phyloP scores from a whole-genome alignment of 2,329 filamentous ascomycete genomes.

The Lecanicillium sp. region DNA sequence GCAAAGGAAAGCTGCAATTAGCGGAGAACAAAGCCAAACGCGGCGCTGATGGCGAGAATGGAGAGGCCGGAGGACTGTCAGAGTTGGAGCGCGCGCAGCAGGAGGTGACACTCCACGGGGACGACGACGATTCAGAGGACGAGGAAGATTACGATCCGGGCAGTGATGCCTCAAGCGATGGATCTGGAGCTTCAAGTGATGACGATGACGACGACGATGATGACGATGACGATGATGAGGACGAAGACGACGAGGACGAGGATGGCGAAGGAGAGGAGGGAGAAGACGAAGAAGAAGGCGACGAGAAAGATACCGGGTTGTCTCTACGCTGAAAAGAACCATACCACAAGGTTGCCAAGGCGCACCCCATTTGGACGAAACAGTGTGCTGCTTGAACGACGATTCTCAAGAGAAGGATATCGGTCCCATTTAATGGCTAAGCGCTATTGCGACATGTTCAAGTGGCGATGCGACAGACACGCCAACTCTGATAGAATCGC shows the following conservation, averaged over 20 bases:
- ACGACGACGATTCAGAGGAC: conserved; percentile 47
- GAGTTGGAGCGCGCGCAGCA: conserved; percentile 42
- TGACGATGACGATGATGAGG: conserved; percentile 33
- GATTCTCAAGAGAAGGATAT: too few species aligned
- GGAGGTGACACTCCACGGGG: conserved; percentile 50
- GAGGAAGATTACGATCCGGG: conserved; percentile 62
- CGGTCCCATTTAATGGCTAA: too few species aligned
- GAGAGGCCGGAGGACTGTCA: conserved; percentile 30
- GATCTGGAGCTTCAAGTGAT: conserved; percentile 42
- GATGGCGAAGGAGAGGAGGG: conserved; percentile 26
- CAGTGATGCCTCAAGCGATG: conserved; percentile 51
- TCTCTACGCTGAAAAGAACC: conserved; percentile 1
- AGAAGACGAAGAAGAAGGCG: conserved; percentile 20
- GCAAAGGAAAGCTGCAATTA: conserved; percentile 56
- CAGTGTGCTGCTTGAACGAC: too few species aligned
- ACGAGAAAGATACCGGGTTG: conserved; percentile 9
- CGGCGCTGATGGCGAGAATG: conserved; percentile 30
- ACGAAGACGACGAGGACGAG: conserved; percentile 31
- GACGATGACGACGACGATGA: conserved; percentile 47
- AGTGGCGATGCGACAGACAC: too few species aligned
- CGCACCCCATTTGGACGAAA: too few species aligned
- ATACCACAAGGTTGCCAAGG: too few species aligned
- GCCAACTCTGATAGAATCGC: too few species aligned
- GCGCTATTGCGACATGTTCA: too few species aligned
- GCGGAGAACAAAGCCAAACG: conserved; percentile 51